A percentile compares a stretch with the other conserved stretches of the same genome.
phyloP scores from a whole-genome alignment of 768 basidiomycete genomes.

The Serendipita vermifera region DNA sequence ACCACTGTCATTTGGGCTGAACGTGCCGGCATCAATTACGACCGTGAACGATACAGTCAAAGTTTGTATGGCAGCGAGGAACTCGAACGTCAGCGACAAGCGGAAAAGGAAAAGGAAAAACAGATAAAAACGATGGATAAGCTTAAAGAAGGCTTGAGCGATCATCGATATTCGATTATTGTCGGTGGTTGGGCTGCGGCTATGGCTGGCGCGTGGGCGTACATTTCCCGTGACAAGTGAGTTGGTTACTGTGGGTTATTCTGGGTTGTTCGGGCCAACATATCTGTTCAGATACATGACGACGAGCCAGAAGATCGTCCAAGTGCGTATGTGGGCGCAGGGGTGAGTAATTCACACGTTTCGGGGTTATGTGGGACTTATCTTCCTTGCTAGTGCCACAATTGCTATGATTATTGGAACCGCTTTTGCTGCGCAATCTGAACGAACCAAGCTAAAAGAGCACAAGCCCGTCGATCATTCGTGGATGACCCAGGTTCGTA shows the following conservation, averaged over 20 bases:
- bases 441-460: neutral
- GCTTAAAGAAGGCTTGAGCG: neutral
- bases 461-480: conserved; percentile 3
- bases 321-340: conserved; percentile 4
- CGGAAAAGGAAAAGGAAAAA: neutral
- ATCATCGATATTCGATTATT: neutral
- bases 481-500: conserved; percentile 5
- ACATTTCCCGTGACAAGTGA: neutral
- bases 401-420: conserved; percentile 3
- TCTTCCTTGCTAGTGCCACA: neutral
- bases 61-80: neutral
- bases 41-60: neutral
- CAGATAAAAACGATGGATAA: neutral
- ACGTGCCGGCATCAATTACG: neutral
- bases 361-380: neutral
- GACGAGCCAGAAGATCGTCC: neutral
- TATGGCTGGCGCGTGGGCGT: neutral
- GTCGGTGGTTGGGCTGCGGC: conserved; percentile 3
- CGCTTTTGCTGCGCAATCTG: neutral
- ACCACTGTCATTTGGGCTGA: conserved; percentile 5
- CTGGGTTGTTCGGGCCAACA: neutral
- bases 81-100: neutral
- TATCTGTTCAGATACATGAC: neutral
- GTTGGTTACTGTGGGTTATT: neutral
- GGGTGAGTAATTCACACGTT: neutral